Conservation (phyloP, 2,329 filamentous ascomycete species). For the Purpureocillium lavendulum region DNA sequence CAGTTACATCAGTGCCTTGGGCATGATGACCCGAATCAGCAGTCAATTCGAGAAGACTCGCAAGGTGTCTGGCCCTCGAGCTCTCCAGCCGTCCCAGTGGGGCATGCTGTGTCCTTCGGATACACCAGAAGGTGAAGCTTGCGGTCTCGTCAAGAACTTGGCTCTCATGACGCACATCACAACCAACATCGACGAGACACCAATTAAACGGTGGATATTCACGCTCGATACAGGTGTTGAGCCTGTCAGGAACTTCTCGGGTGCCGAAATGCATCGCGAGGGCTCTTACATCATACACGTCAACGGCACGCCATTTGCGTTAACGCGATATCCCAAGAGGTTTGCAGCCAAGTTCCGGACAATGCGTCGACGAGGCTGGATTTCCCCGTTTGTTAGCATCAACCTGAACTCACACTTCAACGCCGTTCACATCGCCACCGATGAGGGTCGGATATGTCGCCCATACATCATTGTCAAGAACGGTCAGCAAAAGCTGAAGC, state of each 20-base stretch:
- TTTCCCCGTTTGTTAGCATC: conserved; percentile 94
- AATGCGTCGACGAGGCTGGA: conserved; percentile 79
- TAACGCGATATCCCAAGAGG: conserved; percentile 77
- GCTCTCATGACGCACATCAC: conserved; percentile 99
- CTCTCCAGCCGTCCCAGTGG: conserved; percentile 93
- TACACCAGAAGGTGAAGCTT: conserved; percentile 97
- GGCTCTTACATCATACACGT: conserved; percentile 88
- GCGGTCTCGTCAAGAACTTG: conserved; percentile 94
- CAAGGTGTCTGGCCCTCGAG: conserved; percentile 92
- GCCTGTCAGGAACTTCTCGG: conserved; percentile 60
- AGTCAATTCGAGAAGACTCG: conserved; percentile 98
- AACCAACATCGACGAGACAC: conserved; percentile 87
- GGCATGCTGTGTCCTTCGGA: conserved; percentile 97
- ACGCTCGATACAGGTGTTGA: conserved; percentile 79
- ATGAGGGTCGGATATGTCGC: conserved; percentile 92
- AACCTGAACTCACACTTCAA: conserved; percentile 91
- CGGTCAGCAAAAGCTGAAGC: conserved; percentile 70
- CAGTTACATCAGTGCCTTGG: conserved; percentile 92
- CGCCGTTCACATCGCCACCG: conserved; percentile 90
- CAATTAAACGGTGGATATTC: conserved; percentile 79
- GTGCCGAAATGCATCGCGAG: conserved; percentile 76
- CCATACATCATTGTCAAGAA: conserved; percentile 94
- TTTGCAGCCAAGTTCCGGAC: conserved; percentile 82
- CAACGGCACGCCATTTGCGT: conserved; percentile 87
- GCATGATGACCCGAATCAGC: conserved; percentile 99